Evolutionary conservation across 1,139 yeast genomes (phyloP), one percentile per base, ranked within the genome.

Genomic region (Diutina mesorugosa): DNA sequence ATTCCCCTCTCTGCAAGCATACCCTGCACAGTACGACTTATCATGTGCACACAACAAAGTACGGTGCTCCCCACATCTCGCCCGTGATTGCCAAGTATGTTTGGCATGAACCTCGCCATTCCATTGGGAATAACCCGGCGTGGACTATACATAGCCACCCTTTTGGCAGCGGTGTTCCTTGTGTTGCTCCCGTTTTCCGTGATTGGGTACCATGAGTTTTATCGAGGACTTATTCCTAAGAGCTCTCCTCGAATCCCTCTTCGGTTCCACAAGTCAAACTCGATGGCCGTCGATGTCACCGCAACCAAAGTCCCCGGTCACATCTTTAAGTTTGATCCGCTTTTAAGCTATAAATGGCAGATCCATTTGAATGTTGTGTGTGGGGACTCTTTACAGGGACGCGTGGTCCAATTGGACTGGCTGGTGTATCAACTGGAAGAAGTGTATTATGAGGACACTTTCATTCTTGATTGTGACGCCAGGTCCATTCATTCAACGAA

Each of bases 171-270:
- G 12, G 54, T 65, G 21, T 55, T 65, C 6, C 56, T 66, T 4
- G 61, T 72, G 7, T 66, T 76, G 6, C 58, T 76, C 2, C 80
- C 80, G 2, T 65, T 72, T 59, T 71, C 80, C 0, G 58, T 70
- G 16, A 59, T 74, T 35, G 63, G 76, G 5, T 76, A 72, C 65
- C 60, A 69, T 60, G 69, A 69, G 61, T 72, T 76, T 62, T 73
- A 74, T 64, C 61, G 65, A 56, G 60, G 66, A 45, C 63, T 76
- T 28, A 66, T 76, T 18, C 79, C 79, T 6, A 47, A 46, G 51
- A 28, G 58, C 55, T 55, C 55, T 55, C 55, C 55, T 58, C 45
- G 52, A 2, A 62, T 62, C 7, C 66, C 72, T 12, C 26, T 4
- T 70, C 73, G 1, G 67, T 65, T 57, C 56, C 63, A 1, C 58